Base-by-base conservation (phyloP, 345 rosid species). In the Gossypium herbaceum region DNA sequence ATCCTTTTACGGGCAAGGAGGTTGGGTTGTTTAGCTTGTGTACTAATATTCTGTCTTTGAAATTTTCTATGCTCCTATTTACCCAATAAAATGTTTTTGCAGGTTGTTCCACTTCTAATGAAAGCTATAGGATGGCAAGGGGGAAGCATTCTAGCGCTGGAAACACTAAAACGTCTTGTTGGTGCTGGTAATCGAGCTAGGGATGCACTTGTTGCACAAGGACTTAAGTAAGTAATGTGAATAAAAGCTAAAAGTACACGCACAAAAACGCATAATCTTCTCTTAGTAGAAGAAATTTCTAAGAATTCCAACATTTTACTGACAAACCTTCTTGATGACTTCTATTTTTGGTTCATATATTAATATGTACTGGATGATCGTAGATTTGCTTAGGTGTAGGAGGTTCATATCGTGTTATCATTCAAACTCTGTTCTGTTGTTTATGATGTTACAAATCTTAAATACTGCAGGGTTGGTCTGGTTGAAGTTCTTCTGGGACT, bases 71-170 rank as follows among this genome's bases (percentile, higher is more conserved):
- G 2, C 5, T 66, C 34, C 11, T 25, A 15, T 74, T 59, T 73
- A 20, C 64, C 65, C 73, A 50, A 39, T 22, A 72, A 27, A 71
- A 60, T 84, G 50, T 80, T 51, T 44, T 71, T 75, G 75, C 84
- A 91, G 99, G 99, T 95, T 83, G 98, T 95, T 82, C 98, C 99
- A 61, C 94, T 95, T 84, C 89, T 95, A 72, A 93, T 95, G 99
- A 95, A 95, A 85, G 97, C 99, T 75, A 95, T 95, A 79, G 98
- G 99, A 74, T 95, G 99, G 99, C 99, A 83, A 80, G 98, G 99
- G 78, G 98, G 99, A 82, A 95, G 98, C 87, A 95, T 95, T 82
- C 84, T 95, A 79, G 99, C 98, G 60, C 94, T 95, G 59, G 97
- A 95, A 89, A 95, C 98, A 44, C 82, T 95, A 74, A 95, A 95